Percentiles rank a stretch among this genome's conserved stretches.
These are phyloP conservation scores for Colletotrichum liriopes DNA, from an alignment of 2,329 filamentous ascomycete species.

Conservation along the genomic window DNA sequence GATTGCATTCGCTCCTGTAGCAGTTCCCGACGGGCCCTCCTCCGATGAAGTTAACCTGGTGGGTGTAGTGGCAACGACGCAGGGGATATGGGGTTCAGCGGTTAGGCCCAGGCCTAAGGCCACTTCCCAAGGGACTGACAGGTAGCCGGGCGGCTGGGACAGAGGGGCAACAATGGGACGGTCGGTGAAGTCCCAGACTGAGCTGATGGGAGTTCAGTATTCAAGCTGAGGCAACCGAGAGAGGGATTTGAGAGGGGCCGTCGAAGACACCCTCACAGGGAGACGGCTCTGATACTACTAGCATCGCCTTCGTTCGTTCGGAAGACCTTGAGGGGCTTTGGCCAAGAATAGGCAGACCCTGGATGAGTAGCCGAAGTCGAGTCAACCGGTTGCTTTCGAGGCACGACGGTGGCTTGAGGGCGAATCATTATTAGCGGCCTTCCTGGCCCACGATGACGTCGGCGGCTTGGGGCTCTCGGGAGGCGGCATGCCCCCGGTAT, in stretches of 20 bases:
- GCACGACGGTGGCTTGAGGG: conserved; percentile 25
- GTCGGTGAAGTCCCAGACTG: conserved; percentile 33
- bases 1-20: conserved; percentile 17
- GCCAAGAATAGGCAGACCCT: conserved; percentile 23
- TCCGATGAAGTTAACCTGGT: conserved; percentile 31
- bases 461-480: conserved; percentile 32
- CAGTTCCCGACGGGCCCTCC: conserved; percentile 8
- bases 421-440: conserved; percentile 26
- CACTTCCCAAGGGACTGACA: not conserved
- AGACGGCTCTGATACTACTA: conserved; percentile 25
- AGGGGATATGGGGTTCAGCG: conserved; percentile 15
- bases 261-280: conserved; percentile 10
- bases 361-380: conserved; percentile 14
- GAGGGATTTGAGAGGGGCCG: not conserved
- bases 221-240: not conserved
- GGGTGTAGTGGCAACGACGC: not conserved
- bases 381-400: conserved; percentile 19
- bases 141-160: conserved; percentile 1
- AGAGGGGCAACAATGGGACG: conserved; percentile 8
- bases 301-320: conserved; percentile 33
- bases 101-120: conserved; percentile 6
- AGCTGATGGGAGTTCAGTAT: conserved; percentile 6
- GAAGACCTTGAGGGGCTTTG: conserved; percentile 9
- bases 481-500: conserved; percentile 20
- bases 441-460: conserved; percentile 34